A percentile compares a stretch with the other conserved stretches of the same genome.
Conservation (phyloP, 192 early-diverging fungal genomes). For the Piromyces finnis region DNA sequence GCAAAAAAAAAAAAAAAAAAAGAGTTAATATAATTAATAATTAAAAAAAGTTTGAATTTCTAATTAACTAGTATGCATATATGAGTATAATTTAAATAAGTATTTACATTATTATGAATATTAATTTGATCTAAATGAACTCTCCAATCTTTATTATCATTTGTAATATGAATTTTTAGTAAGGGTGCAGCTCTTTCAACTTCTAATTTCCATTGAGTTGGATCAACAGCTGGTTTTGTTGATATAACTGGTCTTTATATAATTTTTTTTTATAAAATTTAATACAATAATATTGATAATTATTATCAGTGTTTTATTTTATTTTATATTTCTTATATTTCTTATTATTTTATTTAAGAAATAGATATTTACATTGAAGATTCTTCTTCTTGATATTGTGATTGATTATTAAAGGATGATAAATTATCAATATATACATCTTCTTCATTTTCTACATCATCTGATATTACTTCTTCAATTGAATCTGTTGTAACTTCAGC, state of each 20-base stretch:
- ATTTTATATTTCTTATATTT: not conserved
- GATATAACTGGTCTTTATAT: not conserved
- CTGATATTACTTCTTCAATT: slow-evolving; percentile 22
- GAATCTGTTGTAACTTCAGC: slow-evolving; percentile 37
- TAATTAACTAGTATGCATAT: no score
- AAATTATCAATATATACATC: slow-evolving; percentile 15
- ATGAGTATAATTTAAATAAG: no score
- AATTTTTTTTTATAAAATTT: no score
- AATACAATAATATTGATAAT: not conserved
- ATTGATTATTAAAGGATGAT: not conserved
- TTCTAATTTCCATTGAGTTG: slow-evolving; percentile 29
- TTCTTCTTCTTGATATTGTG: not conserved
- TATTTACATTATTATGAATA: slow-evolving; percentile 20
- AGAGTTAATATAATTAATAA: no score
- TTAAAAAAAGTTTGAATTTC: no score
- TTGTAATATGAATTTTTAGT: slow-evolving; percentile 25
- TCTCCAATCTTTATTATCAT: slow-evolving; percentile 44
- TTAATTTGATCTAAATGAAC: slow-evolving; percentile 34
- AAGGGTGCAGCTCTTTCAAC: slow-evolving; percentile 34
- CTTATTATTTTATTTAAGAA: not conserved
- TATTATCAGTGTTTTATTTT: not conserved
- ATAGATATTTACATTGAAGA: slow-evolving; percentile 6
- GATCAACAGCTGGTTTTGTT: slow-evolving; percentile 18
- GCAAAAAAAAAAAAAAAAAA: no score
- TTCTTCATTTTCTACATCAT: slow-evolving; percentile 21